These are phyloP conservation scores for Saccharomyces kudriavzevii DNA, from an alignment of 805 yeast species.

Conservation along the genomic window DNA sequence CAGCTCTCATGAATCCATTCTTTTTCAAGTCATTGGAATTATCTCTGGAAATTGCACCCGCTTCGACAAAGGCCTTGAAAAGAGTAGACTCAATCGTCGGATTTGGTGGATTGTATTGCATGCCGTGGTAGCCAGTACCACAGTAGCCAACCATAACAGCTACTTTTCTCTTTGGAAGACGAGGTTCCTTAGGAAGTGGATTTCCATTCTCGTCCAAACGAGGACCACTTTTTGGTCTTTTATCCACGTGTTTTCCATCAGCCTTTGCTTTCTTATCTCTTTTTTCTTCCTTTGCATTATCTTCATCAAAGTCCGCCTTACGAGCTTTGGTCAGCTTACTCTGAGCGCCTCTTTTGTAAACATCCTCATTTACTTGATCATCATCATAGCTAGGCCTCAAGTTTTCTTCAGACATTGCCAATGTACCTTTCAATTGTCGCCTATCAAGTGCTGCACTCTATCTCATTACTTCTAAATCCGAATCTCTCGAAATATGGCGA, in stretches of 20 bases:
- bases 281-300: constrained; percentile 2
- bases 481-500: not conserved
- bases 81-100: constrained; percentile 87
- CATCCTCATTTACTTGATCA: constrained; percentile 34
- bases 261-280: not conserved
- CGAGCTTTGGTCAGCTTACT: constrained; percentile 30
- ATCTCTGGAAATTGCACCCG: constrained; percentile 83
- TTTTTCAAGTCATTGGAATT: constrained; percentile 85
- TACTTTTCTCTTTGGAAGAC: constrained; percentile 81
- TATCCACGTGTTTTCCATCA: constrained; percentile 12
- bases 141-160: constrained; percentile 90
- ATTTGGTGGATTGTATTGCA: constrained; percentile 85
- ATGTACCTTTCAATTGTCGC: not conserved
- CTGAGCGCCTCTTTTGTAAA: constrained; percentile 37
- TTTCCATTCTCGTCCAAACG: constrained; percentile 51
- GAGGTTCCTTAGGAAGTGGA: constrained; percentile 46
- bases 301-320: constrained; percentile 19
- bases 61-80: constrained; percentile 71
- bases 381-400: constrained; percentile 24
- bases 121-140: constrained; percentile 94
- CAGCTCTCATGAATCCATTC: constrained; percentile 79
- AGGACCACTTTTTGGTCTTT: constrained; percentile 7
- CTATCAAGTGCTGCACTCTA: not conserved
- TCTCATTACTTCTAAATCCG: not conserved
- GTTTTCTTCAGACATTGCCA: constrained; percentile 16